phyloP scores from a whole-genome alignment of 2,329 filamentous ascomycete genomes.

The Epichloe aotearoae region DNA sequence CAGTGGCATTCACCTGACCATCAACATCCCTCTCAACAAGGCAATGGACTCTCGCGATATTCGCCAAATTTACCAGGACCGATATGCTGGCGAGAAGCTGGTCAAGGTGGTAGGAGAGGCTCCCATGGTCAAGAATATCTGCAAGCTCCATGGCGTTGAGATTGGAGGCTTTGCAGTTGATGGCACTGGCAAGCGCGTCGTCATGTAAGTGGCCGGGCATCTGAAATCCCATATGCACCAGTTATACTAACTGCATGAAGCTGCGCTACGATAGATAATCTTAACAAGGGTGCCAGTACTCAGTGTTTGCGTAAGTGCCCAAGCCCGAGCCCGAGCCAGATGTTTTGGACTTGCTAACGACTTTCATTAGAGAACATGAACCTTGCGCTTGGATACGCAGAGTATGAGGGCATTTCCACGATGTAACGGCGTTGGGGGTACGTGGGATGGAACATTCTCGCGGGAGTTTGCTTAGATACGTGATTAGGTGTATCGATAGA shows the following conservation, averaged over 20 bases:
- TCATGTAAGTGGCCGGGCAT: constrained; percentile 36
- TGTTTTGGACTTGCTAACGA: constrained; percentile 39
- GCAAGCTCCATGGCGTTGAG: constrained; percentile 76
- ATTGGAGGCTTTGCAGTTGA: constrained; percentile 95
- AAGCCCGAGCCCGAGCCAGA: background rate
- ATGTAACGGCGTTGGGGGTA: constrained; percentile 19
- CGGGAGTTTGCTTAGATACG: too few relatives aligned
- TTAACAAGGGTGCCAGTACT: constrained; percentile 84
- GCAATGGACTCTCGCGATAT: constrained; percentile 86
- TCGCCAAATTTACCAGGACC: constrained; percentile 86
- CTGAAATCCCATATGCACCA: constrained; percentile 25
- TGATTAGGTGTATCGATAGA: too few relatives aligned
- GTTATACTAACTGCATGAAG: constrained; percentile 7
- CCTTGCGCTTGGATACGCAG: constrained; percentile 72
- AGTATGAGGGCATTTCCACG: constrained; percentile 73
- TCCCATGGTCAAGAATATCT: constrained; percentile 74
- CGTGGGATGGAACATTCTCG: too few relatives aligned
- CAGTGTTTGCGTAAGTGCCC: constrained; percentile 71
- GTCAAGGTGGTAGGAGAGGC: constrained; percentile 85
- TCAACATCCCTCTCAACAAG: constrained; percentile 76
- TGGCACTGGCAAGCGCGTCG: constrained; percentile 75
- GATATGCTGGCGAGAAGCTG: constrained; percentile 90
- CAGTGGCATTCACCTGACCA: constrained; percentile 82
- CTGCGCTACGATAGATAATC: constrained; percentile 79
- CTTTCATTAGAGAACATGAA: constrained; percentile 73